Evolutionary conservation across 495 filamentous ascomycete species (phyloP).

Genomic region (Viridothelium virens): DNA sequence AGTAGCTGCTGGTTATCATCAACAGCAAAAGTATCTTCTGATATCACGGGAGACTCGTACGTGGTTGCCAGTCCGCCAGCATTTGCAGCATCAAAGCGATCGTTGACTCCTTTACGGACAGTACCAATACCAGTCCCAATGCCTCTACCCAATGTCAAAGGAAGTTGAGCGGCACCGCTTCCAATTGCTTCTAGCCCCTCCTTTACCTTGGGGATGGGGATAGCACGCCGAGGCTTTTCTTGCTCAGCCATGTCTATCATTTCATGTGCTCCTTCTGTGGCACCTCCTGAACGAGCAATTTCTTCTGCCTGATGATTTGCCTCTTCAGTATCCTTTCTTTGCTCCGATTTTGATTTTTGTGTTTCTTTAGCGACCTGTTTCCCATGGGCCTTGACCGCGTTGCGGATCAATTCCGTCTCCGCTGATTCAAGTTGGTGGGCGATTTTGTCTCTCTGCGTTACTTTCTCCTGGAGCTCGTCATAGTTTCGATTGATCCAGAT

Average conservation of each 20-base stretch:
- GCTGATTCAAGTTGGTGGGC: conserved; percentile 69
- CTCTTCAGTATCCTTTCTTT: conserved; percentile 26
- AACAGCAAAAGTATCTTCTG: conserved; percentile 5
- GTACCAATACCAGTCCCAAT: conserved; percentile 39
- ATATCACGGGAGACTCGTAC: neutral
- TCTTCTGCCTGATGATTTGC: conserved; percentile 50
- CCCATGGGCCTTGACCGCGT: conserved; percentile 67
- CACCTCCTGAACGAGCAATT: conserved; percentile 59
- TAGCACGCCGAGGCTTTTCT: conserved; percentile 28
- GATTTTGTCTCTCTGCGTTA: conserved; percentile 64
- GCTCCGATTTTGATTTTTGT: conserved; percentile 47
- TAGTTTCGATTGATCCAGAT: conserved; percentile 95
- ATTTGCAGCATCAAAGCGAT: conserved; percentile 41
- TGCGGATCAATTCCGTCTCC: conserved; percentile 72
- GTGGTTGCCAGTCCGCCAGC: conserved; percentile 3
- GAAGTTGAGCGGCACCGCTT: neutral
- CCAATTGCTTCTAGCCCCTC: conserved; percentile 29
- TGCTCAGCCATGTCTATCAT: conserved; percentile 29
- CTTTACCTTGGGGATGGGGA: conserved; percentile 39
- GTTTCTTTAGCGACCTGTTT: conserved; percentile 57
- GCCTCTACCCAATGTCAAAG: conserved; percentile 4
- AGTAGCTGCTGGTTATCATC: conserved; percentile 41
- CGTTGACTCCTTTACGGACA: conserved; percentile 57
- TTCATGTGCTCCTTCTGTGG: conserved; percentile 42
- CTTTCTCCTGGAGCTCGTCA: conserved; percentile 79